Conservation (phyloP, 257 asterid species). For the Echites panduratus region DNA sequence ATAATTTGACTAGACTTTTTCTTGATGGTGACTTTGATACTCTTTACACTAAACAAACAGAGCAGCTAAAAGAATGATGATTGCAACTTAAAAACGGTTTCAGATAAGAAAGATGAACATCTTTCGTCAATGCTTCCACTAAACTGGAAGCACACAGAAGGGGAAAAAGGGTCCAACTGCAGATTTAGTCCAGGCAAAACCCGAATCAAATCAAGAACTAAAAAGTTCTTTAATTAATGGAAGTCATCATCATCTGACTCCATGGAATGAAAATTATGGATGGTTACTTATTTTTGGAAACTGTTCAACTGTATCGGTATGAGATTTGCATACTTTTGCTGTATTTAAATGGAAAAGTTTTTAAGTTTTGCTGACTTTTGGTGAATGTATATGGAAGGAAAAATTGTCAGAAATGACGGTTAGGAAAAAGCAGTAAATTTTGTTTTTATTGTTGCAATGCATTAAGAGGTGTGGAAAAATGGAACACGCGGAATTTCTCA, state of each 20-base stretch:
- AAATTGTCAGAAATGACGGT: neutral
- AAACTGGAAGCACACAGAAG: neutral
- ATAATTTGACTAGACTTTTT: neutral
- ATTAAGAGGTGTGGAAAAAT: neutral
- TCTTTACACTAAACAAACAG: neutral
- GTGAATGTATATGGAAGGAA: neutral
- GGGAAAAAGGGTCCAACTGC: neutral
- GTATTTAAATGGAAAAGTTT: neutral
- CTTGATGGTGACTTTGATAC: neutral
- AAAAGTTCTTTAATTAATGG: neutral
- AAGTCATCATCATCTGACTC: neutral
- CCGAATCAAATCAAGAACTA: neutral
- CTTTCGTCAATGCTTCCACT: neutral
- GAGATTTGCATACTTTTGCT: neutral
- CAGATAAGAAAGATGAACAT: neutral
- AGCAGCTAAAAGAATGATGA: neutral
- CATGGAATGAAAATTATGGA: neutral
- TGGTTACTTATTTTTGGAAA: neutral
- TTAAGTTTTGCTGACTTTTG: conserved; percentile 1
- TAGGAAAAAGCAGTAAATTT: neutral
- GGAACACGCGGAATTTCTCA: neutral
- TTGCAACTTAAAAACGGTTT: neutral
- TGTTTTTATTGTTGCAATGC: neutral
- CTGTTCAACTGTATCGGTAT: neutral
- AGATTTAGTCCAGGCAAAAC: neutral